Base-by-base conservation (phyloP, 768 basidiomycete genomes). In the Tephrocybe rancida region DNA sequence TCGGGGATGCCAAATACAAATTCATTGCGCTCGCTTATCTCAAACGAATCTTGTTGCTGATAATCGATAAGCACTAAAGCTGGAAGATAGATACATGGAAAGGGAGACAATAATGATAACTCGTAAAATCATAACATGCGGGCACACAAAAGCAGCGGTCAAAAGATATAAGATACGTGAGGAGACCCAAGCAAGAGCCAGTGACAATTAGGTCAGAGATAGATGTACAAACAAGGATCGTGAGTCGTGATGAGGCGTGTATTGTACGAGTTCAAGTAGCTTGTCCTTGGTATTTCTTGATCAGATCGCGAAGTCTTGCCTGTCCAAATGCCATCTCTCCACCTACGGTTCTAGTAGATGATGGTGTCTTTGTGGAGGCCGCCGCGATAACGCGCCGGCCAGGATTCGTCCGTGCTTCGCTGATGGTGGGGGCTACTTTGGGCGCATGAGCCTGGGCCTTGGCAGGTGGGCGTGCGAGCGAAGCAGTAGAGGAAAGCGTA, bases 401-500 rank as follows among this genome's bases (percentile, higher is more conserved):
- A 11, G 30, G 49, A 46, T 62, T 60, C n/a, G 56, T 30, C n/a
- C 27, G 48, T 4, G 27, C 29, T 60, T 75, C 75, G 18, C 67
- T 59, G 19, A 74, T 69, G 22, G 73, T 70, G 0, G 73, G 70
- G 2, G 76, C 71, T 6, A 74, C 59, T 57, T 70, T 74, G 29
- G 57, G 46, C n/a, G 69, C 53, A 10, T 54, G 43, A 41, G 56
- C 44, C 26, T 62, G 54, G 22, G 52, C 60, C 5, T 57, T 58
- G 27, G 61, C 54, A 22, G 65, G 30, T 1, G 80, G 79, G 8
- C 84, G 78, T 6, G 85, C 88, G 19, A 92, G 78, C 3, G 89
- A 90, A 4, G 88, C 90, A 1, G 88, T 90, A 0, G 86, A 84
- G 3, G 88, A 89, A 2, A 92, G 69, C 61, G 80, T 85, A 0